Conservation (phyloP, 2,329 filamentous ascomycete species). For the Colletotrichum aenigma region DNA sequence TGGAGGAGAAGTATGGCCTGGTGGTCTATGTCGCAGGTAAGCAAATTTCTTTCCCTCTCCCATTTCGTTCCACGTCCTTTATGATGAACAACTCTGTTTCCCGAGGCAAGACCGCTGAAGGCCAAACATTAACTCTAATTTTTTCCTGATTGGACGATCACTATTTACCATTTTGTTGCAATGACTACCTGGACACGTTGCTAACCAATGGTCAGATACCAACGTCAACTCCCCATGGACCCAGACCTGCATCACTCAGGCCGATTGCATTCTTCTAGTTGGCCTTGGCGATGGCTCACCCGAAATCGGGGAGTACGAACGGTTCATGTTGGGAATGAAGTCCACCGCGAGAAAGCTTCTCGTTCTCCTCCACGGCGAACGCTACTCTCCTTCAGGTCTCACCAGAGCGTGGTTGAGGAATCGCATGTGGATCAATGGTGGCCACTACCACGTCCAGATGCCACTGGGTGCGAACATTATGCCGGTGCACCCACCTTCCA, state of each 20-base stretch:
- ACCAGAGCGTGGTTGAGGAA: conserved; percentile 91
- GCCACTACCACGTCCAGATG: conserved; percentile 98
- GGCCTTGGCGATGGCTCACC: conserved; percentile 90
- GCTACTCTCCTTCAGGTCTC: conserved; percentile 83
- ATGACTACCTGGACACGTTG: neutral
- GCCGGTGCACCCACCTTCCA: conserved; percentile 75
- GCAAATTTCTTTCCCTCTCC: conserved; percentile 29
- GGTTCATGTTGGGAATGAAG: conserved; percentile 95
- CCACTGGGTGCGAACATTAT: conserved; percentile 78
- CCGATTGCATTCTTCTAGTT: conserved; percentile 93
- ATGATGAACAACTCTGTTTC: conserved; percentile 58
- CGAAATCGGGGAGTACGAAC: conserved; percentile 92
- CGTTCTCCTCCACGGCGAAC: conserved; percentile 86
- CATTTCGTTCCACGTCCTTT: conserved; percentile 5
- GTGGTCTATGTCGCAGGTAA: conserved; percentile 89
- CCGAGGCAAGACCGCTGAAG: conserved; percentile 60
- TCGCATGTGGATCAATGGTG: conserved; percentile 96
- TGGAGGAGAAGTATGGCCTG: conserved; percentile 96
- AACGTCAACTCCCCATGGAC: conserved; percentile 98
- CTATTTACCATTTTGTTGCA: conserved; percentile 9
- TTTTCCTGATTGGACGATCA: conserved; percentile 60
- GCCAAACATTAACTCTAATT: conserved; percentile 67
- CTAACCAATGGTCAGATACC: conserved; percentile 69
- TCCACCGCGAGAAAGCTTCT: conserved; percentile 94
- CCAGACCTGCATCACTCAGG: conserved; percentile 95